Conservation (phyloP, 225 moss, liverwort and hornwort genomes). For the Pseudisothecium myosuroides region DNA sequence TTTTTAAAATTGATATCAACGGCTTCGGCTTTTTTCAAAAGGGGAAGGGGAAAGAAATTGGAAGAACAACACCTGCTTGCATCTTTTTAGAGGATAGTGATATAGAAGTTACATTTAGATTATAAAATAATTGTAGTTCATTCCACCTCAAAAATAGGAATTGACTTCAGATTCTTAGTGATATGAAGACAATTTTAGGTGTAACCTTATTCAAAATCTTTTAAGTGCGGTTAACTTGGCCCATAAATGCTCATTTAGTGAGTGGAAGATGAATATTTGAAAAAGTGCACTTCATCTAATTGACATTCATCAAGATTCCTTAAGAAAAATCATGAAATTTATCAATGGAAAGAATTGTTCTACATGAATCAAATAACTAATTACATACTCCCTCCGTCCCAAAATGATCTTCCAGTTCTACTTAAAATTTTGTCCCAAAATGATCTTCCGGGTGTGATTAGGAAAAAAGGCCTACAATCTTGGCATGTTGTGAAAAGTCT, state of each 20-base stretch:
- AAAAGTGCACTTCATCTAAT: not conserved
- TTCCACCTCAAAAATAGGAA: not conserved
- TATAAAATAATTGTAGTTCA: not conserved
- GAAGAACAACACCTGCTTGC: too few species aligned
- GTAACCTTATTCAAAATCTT: not conserved
- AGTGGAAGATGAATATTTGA: not conserved
- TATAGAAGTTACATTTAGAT: not conserved
- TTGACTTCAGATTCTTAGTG: not conserved
- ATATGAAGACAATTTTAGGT: not conserved
- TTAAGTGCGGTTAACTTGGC: fast-evolving
- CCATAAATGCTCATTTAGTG: not conserved
- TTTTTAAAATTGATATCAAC: too few species aligned
- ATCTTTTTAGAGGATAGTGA: too few species aligned
- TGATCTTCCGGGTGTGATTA: too few species aligned
- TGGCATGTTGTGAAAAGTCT: too few species aligned
- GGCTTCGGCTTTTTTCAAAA: too few species aligned
- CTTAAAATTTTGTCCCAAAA: too few species aligned
- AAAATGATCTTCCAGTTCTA: too few species aligned
- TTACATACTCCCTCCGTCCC: too few species aligned
- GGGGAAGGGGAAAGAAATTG: too few species aligned
- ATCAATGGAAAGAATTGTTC: not conserved
- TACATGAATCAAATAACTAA: not conserved
- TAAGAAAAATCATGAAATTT: not conserved
- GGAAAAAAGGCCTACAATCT: too few species aligned
- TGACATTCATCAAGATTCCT: not conserved